Percentiles rank a stretch among this genome's conserved stretches.
phyloP scores from a whole-genome alignment of 345 rosid species.

The Noccaea bulbosa region DNA sequence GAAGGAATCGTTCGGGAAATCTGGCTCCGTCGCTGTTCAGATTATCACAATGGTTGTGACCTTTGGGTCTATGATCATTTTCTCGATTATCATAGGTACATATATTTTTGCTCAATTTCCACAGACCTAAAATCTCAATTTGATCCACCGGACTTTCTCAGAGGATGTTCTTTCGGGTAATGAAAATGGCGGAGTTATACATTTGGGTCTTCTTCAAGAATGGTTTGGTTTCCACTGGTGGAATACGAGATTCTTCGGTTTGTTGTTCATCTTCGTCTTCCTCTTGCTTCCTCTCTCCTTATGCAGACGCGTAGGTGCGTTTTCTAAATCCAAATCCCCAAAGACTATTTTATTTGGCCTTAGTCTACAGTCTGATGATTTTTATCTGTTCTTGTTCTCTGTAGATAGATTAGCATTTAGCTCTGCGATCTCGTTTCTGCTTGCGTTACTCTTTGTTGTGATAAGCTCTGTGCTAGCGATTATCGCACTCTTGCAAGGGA shows the following conservation, averaged over 20 bases:
- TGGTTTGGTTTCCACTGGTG: conserved; percentile 94
- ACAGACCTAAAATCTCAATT: conserved; percentile 9
- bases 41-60: conserved; percentile 67
- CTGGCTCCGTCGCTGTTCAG: conserved; percentile 65
- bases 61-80: conserved; percentile 75
- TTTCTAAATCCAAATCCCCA: background rate
- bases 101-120: background rate
- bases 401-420: conserved; percentile 38
- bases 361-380: conserved; percentile 20
- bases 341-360: background rate
- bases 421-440: conserved; percentile 45
- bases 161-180: conserved; percentile 88
- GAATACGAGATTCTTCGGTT: conserved; percentile 67
- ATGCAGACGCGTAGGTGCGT: conserved; percentile 64
- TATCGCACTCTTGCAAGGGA: conserved; percentile 62
- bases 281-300: conserved; percentile 71
- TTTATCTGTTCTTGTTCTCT: background rate
- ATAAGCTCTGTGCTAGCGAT: conserved; percentile 73
- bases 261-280: conserved; percentile 59
- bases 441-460: conserved; percentile 75
- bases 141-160: conserved; percentile 32
- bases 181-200: conserved; percentile 55
- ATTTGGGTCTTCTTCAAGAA: conserved; percentile 80
- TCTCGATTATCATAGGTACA: conserved; percentile 78
- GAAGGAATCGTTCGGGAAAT: conserved; percentile 78